Conservation (phyloP, 2,329 filamentous ascomycete species). For the Diaporthe eres region DNA sequence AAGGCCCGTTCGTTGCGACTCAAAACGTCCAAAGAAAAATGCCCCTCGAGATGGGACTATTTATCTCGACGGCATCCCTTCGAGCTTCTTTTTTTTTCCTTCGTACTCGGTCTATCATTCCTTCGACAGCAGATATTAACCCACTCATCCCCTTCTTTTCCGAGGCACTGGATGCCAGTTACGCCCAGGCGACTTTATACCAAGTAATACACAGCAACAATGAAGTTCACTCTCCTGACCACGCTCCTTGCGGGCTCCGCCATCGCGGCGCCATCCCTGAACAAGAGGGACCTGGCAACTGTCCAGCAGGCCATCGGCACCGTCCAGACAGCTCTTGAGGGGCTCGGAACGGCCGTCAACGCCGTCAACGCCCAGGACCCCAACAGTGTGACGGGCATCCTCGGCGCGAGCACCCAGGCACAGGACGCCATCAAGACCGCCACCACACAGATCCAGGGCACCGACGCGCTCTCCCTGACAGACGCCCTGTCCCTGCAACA, state of each 20-base stretch:
- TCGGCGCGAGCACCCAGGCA: slow-evolving; percentile 44
- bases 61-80: slow-evolving; percentile 24
- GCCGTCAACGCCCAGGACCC: slow-evolving; percentile 37
- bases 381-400: slow-evolving; percentile 67
- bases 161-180: slow-evolving; percentile 37
- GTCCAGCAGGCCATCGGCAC: slow-evolving; percentile 35
- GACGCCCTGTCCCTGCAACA: slow-evolving; percentile 44
- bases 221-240: slow-evolving; percentile 36
- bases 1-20: slow-evolving; percentile 31
- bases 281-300: slow-evolving; percentile 35
- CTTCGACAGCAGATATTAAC: not conserved
- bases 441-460: slow-evolving; percentile 48
- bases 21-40: slow-evolving; percentile 25
- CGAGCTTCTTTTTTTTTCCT: not conserved
- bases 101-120: not conserved
- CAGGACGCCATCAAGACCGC: slow-evolving; percentile 43
- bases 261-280: slow-evolving; percentile 36
- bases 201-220: slow-evolving; percentile 19
- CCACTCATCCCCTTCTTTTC: not conserved
- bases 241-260: slow-evolving; percentile 36
- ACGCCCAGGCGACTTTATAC: not conserved
- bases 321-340: slow-evolving; percentile 33
- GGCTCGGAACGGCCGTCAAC: slow-evolving; percentile 39
- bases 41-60: slow-evolving; percentile 12
- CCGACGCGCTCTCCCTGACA: slow-evolving; percentile 44